Evolutionary conservation across 2,329 filamentous ascomycete species (phyloP), one percentile per base, ranked within the genome.

Genomic region (Penicillium hordei): DNA sequence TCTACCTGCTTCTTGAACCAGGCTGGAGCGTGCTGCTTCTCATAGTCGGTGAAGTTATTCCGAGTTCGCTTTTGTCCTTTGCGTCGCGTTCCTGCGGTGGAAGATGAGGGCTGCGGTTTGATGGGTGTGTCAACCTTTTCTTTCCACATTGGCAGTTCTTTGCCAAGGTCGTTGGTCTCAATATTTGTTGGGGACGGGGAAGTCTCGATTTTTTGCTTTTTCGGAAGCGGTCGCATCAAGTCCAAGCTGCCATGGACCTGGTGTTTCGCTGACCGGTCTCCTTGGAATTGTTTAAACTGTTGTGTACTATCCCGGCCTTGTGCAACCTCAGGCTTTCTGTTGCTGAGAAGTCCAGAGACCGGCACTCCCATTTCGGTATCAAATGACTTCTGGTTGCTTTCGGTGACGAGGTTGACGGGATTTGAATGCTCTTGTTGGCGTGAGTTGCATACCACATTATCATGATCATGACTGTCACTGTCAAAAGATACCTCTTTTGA

Each of bases 21-120:
- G 9, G 21, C 34, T 23, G 55, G 55, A 3, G 36, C 55, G 4
- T 53, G 42, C 6, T 53, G 21, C 10, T 23, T 53, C 33, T 57
- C 55, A 9, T 53, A 52, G 5, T 53, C 42, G 7, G 55, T 57
- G 43, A 57, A 57, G 42, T 53, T 57, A 4, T 53, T 53, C 4
- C 55, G 42, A 13, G 23, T 33, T 36, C 55, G 42, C 17, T 42
- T 46, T 4, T 29, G 10, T 19, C 29, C 31, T 25, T 27, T 33
- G 13, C 8, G 34, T 40, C 13, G 27, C n/a, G 31, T 43, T 21
- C 36, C 36, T 33, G n/a, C 15, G 5, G 19, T n/a, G 4, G 48
- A 43, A 27, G 19, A 42, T 19, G 9, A 7, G 12, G 25, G 38
- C 29, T 15, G 21, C 4, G 19, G 39, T 39, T 44, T 52, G 15